Evolutionary conservation across 495 filamentous ascomycete genomes (phyloP), one percentile per base, ranked within the genome.

Genomic region (Cercophora newfieldiana): DNA sequence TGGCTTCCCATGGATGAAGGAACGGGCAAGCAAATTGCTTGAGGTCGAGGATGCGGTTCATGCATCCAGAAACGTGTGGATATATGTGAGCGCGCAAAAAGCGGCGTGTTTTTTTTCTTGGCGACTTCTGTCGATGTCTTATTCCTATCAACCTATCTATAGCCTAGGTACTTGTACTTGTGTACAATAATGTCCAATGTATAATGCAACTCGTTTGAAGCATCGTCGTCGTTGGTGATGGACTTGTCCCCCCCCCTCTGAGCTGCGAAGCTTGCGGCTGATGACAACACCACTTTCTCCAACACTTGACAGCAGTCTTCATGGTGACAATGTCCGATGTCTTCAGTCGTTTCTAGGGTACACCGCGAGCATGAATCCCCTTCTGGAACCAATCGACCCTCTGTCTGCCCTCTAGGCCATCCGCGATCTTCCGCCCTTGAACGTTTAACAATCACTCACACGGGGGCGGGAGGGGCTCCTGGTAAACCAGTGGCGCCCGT

Each of bases 141-240:
- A 55, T 55, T 55, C 26, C 19, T 26, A 54, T 22, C 29, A 12
- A 60, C 16, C 22, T 49, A 25, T 60, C 25, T 60, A 60, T 60
- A 60, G 22, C 58, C 58, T 60, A 48, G 58, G 58, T 49, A 49
- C 51, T 55, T 55, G 33, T 18, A 60, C 58, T 44, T 28, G 24
- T 60, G 31, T 60, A 60, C 58, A 44, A 44, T 44, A 44, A 44
- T 44, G 37, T 44, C 37, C 37, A 44, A 44, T 44, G 37, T 44
- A 44, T 44, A 44, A 44, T 44, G 37, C 37, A 44, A 44, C 37
- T 4, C 10, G 37, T 44, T 44, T 14, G 37, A 44, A 44, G 37
- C 10, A 44, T 14, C 37, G 37, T 14, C 10, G 37, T 44, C 18
- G 10, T 14, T 14, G 37, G 37, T 44, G n/a, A n/a, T n/a, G n/a